Conservation (phyloP, 768 basidiomycete species). For the Gautieria morchelliformis region DNA sequence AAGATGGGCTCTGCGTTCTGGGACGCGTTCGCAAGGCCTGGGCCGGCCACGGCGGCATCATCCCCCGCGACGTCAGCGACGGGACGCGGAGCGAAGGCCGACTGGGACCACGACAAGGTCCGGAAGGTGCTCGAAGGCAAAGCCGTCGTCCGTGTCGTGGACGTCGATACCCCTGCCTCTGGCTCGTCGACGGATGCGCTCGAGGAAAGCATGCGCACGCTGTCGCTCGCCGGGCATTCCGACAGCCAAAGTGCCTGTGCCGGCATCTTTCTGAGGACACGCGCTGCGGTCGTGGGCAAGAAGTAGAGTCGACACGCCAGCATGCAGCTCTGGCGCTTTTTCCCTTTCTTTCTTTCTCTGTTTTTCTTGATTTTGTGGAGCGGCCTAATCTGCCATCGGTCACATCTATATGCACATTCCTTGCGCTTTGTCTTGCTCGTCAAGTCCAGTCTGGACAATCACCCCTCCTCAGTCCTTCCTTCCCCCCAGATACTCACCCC, state of each 20-base stretch:
- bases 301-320: background rate
- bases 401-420: background rate
- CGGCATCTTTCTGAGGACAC: background rate
- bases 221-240: background rate
- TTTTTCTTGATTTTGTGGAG: background rate
- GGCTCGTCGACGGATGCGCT: constrained; percentile 7
- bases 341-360: background rate
- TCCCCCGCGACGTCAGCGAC: constrained; percentile 15
- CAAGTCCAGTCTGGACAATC: too few species aligned
- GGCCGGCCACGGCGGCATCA: constrained; percentile 18
- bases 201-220: constrained; percentile 14
- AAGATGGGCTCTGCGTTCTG: constrained; percentile 74
- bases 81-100: constrained; percentile 12
- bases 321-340: background rate
- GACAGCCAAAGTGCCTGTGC: background rate
- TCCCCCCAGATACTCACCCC: too few species aligned
- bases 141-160: constrained; percentile 71
- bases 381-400: background rate
- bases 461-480: too few species aligned
- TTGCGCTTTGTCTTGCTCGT: background rate
- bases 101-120: constrained; percentile 72
- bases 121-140: constrained; percentile 73
- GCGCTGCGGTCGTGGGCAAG: constrained; percentile 6
- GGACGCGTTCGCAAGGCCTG: constrained; percentile 72
- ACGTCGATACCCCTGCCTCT: constrained; percentile 28